Base-by-base conservation (phyloP, 768 basidiomycete species). In the Podaxis sp. region DNA sequence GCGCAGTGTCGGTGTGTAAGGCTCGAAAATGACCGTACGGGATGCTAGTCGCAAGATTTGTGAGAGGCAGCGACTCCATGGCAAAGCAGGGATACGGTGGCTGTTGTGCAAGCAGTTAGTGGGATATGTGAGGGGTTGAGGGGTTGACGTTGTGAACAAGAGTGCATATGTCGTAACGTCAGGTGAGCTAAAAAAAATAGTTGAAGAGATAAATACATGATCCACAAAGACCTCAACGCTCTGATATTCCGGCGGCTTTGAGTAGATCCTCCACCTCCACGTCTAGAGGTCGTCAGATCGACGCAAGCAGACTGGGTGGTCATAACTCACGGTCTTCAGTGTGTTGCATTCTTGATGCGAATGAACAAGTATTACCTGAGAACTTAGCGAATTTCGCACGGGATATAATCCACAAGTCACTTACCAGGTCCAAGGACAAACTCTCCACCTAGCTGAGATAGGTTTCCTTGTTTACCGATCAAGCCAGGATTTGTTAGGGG, bases 401-500 rank as follows among this genome's bases (percentile, higher is more conserved):
- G 23, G 11, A 48, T 25, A 48, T 13, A n/a, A 23, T 48, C 13
- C 3, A 48, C 10, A 13, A 27, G 18, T 32, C 32, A 27, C 73
- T 35, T 63, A 84, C 84, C 84, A 18, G 84, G 82, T 21, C 82
- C 83, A 52, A 88, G 73, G 11, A 89, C 69, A 55, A 87, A 87
- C 25, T 89, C 86, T 2, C 85, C 86, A 4, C 86, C 86, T 0
- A 86, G 71, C 66, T 89, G 86, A 0, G 79, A 76, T n/a, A 82
- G 65, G 53, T 86, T 83, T 0, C 86, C 87, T 58, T 85, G 82
- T 66, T 85, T 86, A 0, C 85, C 86, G n/a, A 84, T 73, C 16
- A 80, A 71, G 1, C 64, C 64, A 0, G 80, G 79, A 37, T 79
- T 68, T 68, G 74, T 77, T 9, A 84, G 35, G 1, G 78, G 74